Evolutionary conservation across 352 stramenopile genomes (phyloP), one percentile per base, ranked within the genome.

Genomic region (Phytopythium kandeliae): DNA sequence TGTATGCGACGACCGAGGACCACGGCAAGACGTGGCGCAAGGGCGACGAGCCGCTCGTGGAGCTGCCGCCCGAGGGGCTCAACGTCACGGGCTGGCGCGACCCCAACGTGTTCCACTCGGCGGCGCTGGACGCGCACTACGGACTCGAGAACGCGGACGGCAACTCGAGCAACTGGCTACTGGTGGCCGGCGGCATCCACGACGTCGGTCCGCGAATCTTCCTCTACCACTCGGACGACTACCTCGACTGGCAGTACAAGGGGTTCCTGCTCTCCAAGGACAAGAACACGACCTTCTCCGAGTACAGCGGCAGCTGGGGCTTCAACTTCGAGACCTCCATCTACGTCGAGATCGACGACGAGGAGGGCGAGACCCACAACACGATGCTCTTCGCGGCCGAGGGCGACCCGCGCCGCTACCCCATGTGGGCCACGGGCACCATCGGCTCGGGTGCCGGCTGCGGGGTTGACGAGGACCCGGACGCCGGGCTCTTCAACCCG

Each of bases 281-380:
- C 33, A 80, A 78, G 55, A 85, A 84, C 63, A 82, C 73, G 24
- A 82, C 50, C 1, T 87, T 85, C 54, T 86, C 74, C 26, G 28
- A 38, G 37, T 85, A 74, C 60, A 85, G 73, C 36, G 75, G 28
- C 4, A 78, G 35, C 60, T 87, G 71, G 71, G 75, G 75, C 2
- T 85, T 43, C 52, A 87, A 85, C 63, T 87, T 85, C 40, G 75
- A 87, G 60, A 87, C 69, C 12, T 79, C 68, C 34, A 81, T 77
- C 57, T 87, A 81, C 57, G 53, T 74, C 28, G 75, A 85, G 52
- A 59, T 87, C 37, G 59, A 38, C 34, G 75, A 87, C 51, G 72
- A 69, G 24, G 75, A 86, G 17, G 73, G 73, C 30, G 63, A 78
- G 33, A 55, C 61, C 2, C 72, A 87, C 64, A 85, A 85, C 60